Evolutionary conservation across 1,284 basidiomycete species (phyloP), one percentile per base, ranked within the genome.

Genomic region (Caloboletus firmus): DNA sequence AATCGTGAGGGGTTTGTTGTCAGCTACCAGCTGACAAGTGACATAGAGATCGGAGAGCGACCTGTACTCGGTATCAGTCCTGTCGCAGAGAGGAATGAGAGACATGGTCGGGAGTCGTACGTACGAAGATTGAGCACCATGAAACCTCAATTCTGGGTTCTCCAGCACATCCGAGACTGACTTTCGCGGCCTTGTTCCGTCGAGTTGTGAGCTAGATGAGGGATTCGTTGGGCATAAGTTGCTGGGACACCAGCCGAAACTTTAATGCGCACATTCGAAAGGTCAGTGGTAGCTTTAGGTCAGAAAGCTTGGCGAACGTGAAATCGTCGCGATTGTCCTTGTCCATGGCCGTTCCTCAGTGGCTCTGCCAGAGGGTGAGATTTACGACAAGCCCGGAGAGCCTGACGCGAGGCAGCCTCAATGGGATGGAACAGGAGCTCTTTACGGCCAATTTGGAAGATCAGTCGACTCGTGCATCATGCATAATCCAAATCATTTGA

Each of bases 1-100:
- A 26, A 95, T 88, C 0, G 93, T 94, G 37, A 96, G 76, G 0
- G 93, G 92, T 68, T 95, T 95, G 72, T 96, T 96, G 70, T 96
- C 93, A 6, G 94, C 89, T 59, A 91, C 83, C 13, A 99, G 84
- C 65, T 96, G 91, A 63, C 91, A 91, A 12, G 89, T 92, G 45
- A 98, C 89, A 71, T 93, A 95, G 55, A 98, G 81, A 73, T 98
- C 95, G 63, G 94, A 91, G 61, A 89, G 81, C 6, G 81, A 83
- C 57, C 89, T 61, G 70, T 60, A n/a, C 57, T 62, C 58, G 53
- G 59, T 60, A 47, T 74, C 63, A 70, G 63, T 65, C 34, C 18
- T 39, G 34, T 40, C 11, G 4, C 36, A 24, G 35, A 20, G 32
- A 31, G 20, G 15, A 26, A 36, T 17, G 46, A 47, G 45, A 36